Evolutionary conservation across 2,329 filamentous ascomycete species (phyloP).

Genomic region (Tympanopsis confertula): DNA sequence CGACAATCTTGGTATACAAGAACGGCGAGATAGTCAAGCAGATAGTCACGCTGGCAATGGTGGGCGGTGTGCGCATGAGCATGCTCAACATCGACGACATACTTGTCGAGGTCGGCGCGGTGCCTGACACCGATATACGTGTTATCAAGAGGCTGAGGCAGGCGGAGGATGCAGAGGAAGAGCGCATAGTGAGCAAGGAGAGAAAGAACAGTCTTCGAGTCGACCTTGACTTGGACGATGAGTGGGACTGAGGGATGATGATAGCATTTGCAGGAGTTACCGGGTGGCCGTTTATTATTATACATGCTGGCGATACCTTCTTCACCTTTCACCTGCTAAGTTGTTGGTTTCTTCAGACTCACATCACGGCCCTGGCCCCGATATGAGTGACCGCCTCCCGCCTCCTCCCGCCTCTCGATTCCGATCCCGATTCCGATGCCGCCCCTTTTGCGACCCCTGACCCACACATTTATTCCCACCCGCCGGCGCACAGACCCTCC

Average conservation of each 20-base stretch:
- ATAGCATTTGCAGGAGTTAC: no score
- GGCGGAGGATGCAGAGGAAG: constrained; percentile 49
- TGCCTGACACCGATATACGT: constrained; percentile 68
- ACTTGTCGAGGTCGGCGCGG: constrained; percentile 69
- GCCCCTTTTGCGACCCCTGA: no score
- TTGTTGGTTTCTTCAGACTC: no score
- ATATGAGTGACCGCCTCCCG: no score
- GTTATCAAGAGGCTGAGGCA: constrained; percentile 50
- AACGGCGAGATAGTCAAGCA: constrained; percentile 88
- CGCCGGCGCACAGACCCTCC: no score
- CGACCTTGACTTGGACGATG: constrained; percentile 39
- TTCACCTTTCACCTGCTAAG: no score
- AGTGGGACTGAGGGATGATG: constrained; percentile 50
- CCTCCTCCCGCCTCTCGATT: no score
- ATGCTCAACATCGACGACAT: constrained; percentile 70
- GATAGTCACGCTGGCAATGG: constrained; percentile 73
- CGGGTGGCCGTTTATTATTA: no score
- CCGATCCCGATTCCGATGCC: no score
- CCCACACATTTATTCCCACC: no score
- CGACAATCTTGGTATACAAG: constrained; percentile 83
- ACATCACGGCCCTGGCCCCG: no score
- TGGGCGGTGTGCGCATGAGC: constrained; percentile 61
- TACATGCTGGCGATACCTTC: no score
- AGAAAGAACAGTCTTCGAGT: constrained; percentile 33
- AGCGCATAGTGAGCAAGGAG: constrained; percentile 36